Percentiles rank a stretch among this genome's conserved stretches.
These are phyloP conservation scores for Colletotrichum sp. DNA, from an alignment of 2,329 filamentous ascomycete species.

Conservation along the genomic window DNA sequence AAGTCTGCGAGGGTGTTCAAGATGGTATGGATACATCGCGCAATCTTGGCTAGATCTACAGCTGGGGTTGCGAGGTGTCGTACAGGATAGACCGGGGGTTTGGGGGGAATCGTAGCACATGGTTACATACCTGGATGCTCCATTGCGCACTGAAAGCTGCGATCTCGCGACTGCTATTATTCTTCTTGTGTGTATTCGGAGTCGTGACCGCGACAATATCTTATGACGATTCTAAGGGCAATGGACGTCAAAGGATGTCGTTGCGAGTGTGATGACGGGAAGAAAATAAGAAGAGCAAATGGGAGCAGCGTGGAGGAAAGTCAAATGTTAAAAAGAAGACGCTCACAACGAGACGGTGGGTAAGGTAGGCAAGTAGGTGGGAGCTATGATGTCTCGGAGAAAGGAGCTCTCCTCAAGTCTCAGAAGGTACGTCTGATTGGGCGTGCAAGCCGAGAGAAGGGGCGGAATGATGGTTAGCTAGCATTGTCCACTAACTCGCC, in stretches of 20 bases:
- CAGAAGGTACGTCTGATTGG: background rate
- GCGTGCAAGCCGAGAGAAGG: background rate
- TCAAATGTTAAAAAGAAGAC: constrained; percentile 12
- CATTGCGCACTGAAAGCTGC: background rate
- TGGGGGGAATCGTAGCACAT: background rate
- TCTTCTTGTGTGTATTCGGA: background rate
- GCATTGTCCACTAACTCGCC: background rate
- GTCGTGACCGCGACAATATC: background rate
- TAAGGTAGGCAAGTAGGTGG: background rate
- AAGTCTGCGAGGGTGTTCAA: background rate
- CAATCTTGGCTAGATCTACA: background rate
- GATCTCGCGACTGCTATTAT: background rate
- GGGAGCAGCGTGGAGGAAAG: background rate
- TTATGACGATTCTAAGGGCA: background rate
- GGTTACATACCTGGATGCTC: constrained; percentile 16
- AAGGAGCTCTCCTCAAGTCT: background rate
- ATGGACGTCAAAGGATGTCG: background rate
- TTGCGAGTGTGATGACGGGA: background rate
- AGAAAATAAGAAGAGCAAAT: background rate
- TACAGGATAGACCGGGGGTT: background rate
- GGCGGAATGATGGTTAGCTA: background rate
- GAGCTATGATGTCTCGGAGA: constrained; percentile 9
- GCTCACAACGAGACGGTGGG: background rate
- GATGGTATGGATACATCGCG: background rate
- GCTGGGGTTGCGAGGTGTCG: background rate